Evolutionary conservation across 2,329 filamentous ascomycete species (phyloP).

Genomic region (Pestalotiopsis sp.): DNA sequence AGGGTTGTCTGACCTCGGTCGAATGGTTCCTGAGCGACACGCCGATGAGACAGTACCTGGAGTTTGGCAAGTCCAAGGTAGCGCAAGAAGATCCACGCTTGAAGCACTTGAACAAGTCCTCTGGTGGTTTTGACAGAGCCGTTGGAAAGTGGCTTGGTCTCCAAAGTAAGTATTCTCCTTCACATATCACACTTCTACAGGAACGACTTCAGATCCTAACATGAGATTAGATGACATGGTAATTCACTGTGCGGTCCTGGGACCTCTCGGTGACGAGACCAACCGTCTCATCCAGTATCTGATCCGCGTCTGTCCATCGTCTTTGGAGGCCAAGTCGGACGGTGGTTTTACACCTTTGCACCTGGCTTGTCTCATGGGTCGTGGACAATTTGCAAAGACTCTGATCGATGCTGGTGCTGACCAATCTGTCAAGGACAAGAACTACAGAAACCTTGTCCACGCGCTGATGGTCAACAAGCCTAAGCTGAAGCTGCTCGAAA

Average conservation of each 20-base stretch:
- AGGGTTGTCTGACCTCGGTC: conserved; percentile 64
- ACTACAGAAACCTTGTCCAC: conserved; percentile 71
- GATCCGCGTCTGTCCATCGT: conserved; percentile 60
- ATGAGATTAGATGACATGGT: conserved; percentile 55
- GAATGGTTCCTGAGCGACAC: conserved; percentile 79
- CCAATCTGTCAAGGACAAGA: conserved; percentile 62
- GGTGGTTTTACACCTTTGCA: conserved; percentile 68
- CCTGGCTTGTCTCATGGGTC: conserved; percentile 62
- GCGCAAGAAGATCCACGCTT: conserved; percentile 64
- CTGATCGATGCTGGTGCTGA: conserved; percentile 72
- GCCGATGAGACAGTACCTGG: conserved; percentile 66
- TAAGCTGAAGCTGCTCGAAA: conserved; percentile 36
- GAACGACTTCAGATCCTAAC: not conserved
- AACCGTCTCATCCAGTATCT: conserved; percentile 66
- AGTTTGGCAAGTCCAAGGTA: conserved; percentile 63
- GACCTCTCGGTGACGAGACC: conserved; percentile 39
- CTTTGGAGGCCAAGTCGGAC: conserved; percentile 62
- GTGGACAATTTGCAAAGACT: conserved; percentile 55
- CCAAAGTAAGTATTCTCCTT: conserved; percentile 50
- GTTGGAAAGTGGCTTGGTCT: conserved; percentile 64
- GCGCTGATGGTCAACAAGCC: conserved; percentile 42
- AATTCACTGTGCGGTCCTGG: conserved; percentile 67
- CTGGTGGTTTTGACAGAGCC: conserved; percentile 64
- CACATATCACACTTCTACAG: too few species aligned
- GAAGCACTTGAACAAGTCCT: conserved; percentile 59